phyloP scores from a whole-genome alignment of 1,139 yeast genomes.

The Geotrichum restrictum region DNA sequence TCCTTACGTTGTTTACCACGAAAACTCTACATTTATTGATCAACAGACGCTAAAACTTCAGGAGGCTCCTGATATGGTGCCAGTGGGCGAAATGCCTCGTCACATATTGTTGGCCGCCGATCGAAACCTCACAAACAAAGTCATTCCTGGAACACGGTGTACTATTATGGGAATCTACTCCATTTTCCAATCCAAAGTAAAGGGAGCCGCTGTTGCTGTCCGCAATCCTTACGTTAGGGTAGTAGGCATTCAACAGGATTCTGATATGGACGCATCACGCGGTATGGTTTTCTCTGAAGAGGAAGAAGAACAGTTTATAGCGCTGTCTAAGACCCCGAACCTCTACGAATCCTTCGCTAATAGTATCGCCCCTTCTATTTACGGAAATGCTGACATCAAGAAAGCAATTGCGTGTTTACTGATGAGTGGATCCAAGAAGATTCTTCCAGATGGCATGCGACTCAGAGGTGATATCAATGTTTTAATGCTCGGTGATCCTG shows the following conservation, averaged over 20 bases:
- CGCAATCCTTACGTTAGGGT: slow-evolving; percentile 88
- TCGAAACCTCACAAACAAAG: slow-evolving; percentile 81
- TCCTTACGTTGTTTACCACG: slow-evolving; percentile 91
- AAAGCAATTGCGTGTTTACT: slow-evolving; percentile 87
- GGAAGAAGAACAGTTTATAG: slow-evolving; percentile 87
- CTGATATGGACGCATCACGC: slow-evolving; percentile 60
- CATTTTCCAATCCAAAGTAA: slow-evolving; percentile 66
- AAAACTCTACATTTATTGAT: slow-evolving; percentile 85
- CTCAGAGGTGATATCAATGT: slow-evolving; percentile 96
- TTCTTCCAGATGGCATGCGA: slow-evolving; percentile 93
- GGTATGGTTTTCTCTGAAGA: slow-evolving; percentile 72
- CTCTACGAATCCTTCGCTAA: slow-evolving; percentile 78
- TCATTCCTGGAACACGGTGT: slow-evolving; percentile 93
- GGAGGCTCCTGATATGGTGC: slow-evolving; percentile 96
- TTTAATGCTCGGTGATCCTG: slow-evolving; percentile 91
- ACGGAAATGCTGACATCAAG: slow-evolving; percentile 88
- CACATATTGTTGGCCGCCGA: slow-evolving; percentile 86
- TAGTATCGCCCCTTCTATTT: slow-evolving; percentile 94
- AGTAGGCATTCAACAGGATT: slow-evolving; percentile 79
- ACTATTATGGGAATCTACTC: slow-evolving; percentile 90
- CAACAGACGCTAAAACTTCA: slow-evolving; percentile 92
- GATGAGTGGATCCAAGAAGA: slow-evolving; percentile 90
- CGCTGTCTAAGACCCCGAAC: slow-evolving; percentile 75
- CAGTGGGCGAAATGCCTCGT: slow-evolving; percentile 98
- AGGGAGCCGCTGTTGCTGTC: slow-evolving; percentile 70